phyloP scores from a whole-genome alignment of 495 filamentous ascomycete genomes.

The Friedmanniomyces simplex region DNA sequence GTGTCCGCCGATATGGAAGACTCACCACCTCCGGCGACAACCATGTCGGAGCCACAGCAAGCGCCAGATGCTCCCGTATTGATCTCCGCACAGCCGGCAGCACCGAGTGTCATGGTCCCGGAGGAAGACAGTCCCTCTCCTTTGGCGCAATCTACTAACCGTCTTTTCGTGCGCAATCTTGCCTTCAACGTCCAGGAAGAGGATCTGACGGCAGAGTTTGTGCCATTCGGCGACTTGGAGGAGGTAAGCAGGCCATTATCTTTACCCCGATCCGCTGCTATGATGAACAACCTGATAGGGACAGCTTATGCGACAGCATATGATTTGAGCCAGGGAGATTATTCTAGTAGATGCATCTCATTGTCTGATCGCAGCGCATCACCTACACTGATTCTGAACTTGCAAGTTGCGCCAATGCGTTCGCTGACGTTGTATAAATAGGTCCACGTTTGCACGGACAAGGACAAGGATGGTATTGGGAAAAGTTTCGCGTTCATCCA shows the following conservation, averaged over 20 bases:
- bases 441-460: constrained; percentile 73
- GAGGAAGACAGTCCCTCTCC: constrained; percentile 20
- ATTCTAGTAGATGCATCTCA: constrained; percentile 75
- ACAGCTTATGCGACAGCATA: constrained; percentile 78
- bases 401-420: background rate
- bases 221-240: constrained; percentile 59
- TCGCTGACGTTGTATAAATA: constrained; percentile 27
- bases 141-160: constrained; percentile 30
- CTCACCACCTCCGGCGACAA: constrained; percentile 10
- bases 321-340: constrained; percentile 55
- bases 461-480: constrained; percentile 43
- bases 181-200: constrained; percentile 69
- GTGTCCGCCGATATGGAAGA: constrained; percentile 23
- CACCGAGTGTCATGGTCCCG: background rate
- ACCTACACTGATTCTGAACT: too few relatives aligned
- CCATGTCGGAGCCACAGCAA: constrained; percentile 21
- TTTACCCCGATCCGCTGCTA: constrained; percentile 28
- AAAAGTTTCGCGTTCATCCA: constrained; percentile 90
- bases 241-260: constrained; percentile 56
- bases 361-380: constrained; percentile 40
- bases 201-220: constrained; percentile 62
- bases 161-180: constrained; percentile 84
- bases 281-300: constrained; percentile 99
- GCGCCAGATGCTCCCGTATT: background rate
- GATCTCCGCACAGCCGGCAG: background rate